Evolutionary conservation across 1,284 basidiomycete genomes (phyloP).

Genomic region (Cryptococcus maquisensis): DNA sequence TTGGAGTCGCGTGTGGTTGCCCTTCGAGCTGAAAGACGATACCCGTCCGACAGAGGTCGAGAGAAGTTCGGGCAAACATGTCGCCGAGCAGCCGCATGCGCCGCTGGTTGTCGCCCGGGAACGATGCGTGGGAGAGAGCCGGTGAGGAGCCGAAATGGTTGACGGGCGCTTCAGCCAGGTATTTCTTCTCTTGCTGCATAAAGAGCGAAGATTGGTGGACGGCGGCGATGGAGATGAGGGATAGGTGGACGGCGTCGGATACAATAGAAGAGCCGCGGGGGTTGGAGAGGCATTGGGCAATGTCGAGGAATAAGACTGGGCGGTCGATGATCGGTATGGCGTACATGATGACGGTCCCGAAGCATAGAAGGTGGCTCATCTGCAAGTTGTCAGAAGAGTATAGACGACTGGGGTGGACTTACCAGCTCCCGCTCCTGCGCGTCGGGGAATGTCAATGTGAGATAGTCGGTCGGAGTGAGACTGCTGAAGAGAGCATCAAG

Average conservation of each 20-base stretch:
- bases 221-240: conserved; percentile 18
- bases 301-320: conserved; percentile 16
- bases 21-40: conserved; percentile 3
- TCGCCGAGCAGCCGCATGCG: conserved; percentile 5
- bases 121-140: not conserved
- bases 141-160: conserved; percentile 6
- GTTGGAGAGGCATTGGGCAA: conserved; percentile 8
- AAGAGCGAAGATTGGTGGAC: conserved; percentile 16
- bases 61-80: conserved; percentile 3
- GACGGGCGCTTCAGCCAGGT: conserved; percentile 7
- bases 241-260: conserved; percentile 13
- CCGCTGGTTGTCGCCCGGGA: not conserved
- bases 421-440: conserved; percentile 12
- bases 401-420: not conserved
- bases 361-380: conserved; percentile 14
- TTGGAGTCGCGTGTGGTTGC: not conserved
- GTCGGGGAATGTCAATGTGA: conserved; percentile 9
- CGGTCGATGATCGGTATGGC: conserved; percentile 11
- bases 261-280: conserved; percentile 15
- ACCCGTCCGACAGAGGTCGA: conserved; percentile 5
- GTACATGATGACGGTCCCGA: conserved; percentile 14
- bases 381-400: not conserved
- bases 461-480: conserved; percentile 7
- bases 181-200: conserved; percentile 9
- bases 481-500: not conserved